Evolutionary conservation across 2,329 filamentous ascomycete genomes (phyloP).

Genomic region (Tolypocladium paradoxum): DNA sequence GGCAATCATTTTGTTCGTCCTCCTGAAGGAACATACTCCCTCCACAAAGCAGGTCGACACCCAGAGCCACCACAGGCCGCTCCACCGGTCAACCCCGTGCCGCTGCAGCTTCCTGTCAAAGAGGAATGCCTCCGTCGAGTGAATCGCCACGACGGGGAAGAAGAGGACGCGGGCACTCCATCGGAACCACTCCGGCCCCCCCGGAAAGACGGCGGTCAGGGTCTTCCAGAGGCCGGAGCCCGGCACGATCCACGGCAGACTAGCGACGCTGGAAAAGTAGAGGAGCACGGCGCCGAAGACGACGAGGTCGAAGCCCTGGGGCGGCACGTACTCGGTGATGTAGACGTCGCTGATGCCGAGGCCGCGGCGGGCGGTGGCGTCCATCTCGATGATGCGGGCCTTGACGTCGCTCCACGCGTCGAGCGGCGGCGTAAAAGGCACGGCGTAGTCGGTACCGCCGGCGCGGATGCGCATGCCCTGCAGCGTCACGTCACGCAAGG

Average conservation of each 20-base stretch:
- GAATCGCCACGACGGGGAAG: conserved; percentile 49
- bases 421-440: conserved; percentile 64
- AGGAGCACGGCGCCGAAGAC: conserved; percentile 44
- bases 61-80: conserved; percentile 45
- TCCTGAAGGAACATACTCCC: conserved; percentile 36
- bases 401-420: conserved; percentile 56
- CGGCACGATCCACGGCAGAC: conserved; percentile 36
- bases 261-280: conserved; percentile 42
- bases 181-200: conserved; percentile 46
- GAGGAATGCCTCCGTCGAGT: conserved; percentile 50
- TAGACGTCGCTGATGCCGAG: conserved; percentile 46
- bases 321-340: conserved; percentile 29
- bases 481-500: conserved; percentile 56
- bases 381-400: conserved; percentile 61
- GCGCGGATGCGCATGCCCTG: conserved; percentile 50
- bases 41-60: conserved; percentile 40
- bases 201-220: conserved; percentile 41
- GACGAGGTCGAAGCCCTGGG: conserved; percentile 34
- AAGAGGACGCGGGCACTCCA: conserved; percentile 50
- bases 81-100: conserved; percentile 35
- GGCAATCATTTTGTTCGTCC: conserved; percentile 39
- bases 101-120: conserved; percentile 37
- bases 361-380: conserved; percentile 40
- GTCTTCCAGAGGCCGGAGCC: conserved; percentile 38
- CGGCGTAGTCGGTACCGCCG: conserved; percentile 31